Percentiles rank a stretch among this genome's conserved stretches.
phyloP scores from a whole-genome alignment of 2,329 filamentous ascomycete genomes.

The Nothophoma quercina region DNA sequence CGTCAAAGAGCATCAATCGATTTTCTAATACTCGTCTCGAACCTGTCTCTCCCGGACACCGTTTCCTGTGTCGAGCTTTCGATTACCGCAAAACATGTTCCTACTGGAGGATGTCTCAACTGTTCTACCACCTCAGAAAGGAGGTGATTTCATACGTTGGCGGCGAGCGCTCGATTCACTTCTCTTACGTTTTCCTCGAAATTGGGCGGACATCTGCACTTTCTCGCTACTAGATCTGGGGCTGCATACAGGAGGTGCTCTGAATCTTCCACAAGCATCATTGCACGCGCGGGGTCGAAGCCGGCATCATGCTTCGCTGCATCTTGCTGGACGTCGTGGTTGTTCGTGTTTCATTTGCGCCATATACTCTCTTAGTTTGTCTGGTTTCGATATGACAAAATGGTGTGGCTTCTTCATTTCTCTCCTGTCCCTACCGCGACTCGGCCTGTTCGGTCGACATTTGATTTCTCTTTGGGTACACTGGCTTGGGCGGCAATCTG shows the following conservation, averaged over 20 bases:
- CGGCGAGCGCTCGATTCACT: conserved; percentile 28
- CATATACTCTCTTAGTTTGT: conserved; percentile 15
- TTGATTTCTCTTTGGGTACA: conserved; percentile 16
- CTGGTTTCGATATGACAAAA: conserved; percentile 13
- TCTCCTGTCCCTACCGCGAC: conserved; percentile 25
- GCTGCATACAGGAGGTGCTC: conserved; percentile 38
- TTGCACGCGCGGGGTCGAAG: conserved; percentile 29
- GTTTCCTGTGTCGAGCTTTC: conserved; percentile 19
- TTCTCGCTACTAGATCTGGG: conserved; percentile 37
- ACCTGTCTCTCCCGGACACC: conserved; percentile 13
- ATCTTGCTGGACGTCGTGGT: conserved; percentile 33
- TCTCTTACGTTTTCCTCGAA: conserved; percentile 22
- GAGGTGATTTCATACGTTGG: conserved; percentile 19
- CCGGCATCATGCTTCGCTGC: conserved; percentile 35
- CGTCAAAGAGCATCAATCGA: conserved; percentile 30
- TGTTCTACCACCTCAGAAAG: conserved; percentile 8
- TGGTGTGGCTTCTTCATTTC: conserved; percentile 17
- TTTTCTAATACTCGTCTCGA: conserved; percentile 23
- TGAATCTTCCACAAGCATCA: conserved; percentile 32
- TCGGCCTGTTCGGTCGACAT: conserved; percentile 1
- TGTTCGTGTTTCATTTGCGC: conserved; percentile 32
- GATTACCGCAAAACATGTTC: conserved; percentile 12
- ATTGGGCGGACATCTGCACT: conserved; percentile 35
- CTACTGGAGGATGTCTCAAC: conserved; percentile 19
- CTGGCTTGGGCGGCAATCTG: conserved; percentile 31